phyloP scores from a whole-genome alignment of 768 basidiomycete genomes.

The Naganishia onofrii region DNA sequence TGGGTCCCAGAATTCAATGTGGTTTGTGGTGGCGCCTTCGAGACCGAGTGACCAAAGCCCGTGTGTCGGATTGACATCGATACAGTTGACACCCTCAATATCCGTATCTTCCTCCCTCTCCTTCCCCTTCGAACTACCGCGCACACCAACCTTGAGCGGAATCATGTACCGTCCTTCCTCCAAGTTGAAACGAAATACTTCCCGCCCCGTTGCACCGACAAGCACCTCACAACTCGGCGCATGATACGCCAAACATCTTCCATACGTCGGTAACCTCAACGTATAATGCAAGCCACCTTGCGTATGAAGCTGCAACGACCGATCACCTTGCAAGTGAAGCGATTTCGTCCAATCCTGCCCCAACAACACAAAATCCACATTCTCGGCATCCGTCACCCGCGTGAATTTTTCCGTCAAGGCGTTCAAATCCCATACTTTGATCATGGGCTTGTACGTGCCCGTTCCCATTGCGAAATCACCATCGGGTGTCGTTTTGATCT shows the following conservation, averaged over 20 bases:
- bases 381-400: constrained; percentile 91
- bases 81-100: constrained; percentile 78
- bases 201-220: constrained; percentile 75
- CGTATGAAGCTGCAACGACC: constrained; percentile 90
- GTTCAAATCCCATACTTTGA: constrained; percentile 90
- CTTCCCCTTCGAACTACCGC: background rate
- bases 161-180: constrained; percentile 90
- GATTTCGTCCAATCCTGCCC: constrained; percentile 99
- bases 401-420: constrained; percentile 92
- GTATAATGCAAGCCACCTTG: constrained; percentile 90
- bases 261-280: constrained; percentile 90
- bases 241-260: constrained; percentile 87
- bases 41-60: constrained; percentile 84
- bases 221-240: constrained; percentile 89
- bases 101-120: constrained; percentile 52
- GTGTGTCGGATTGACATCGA: constrained; percentile 91
- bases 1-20: constrained; percentile 95
- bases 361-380: constrained; percentile 92
- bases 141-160: constrained; percentile 54
- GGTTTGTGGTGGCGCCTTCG: constrained; percentile 65
- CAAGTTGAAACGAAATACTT: constrained; percentile 89
- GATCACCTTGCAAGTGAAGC: constrained; percentile 92
- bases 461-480: constrained; percentile 91
- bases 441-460: constrained; percentile 96
- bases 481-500: constrained; percentile 83